Conservation (phyloP, 2,329 filamentous ascomycete species). For the Colletotrichum tamarilloi region DNA sequence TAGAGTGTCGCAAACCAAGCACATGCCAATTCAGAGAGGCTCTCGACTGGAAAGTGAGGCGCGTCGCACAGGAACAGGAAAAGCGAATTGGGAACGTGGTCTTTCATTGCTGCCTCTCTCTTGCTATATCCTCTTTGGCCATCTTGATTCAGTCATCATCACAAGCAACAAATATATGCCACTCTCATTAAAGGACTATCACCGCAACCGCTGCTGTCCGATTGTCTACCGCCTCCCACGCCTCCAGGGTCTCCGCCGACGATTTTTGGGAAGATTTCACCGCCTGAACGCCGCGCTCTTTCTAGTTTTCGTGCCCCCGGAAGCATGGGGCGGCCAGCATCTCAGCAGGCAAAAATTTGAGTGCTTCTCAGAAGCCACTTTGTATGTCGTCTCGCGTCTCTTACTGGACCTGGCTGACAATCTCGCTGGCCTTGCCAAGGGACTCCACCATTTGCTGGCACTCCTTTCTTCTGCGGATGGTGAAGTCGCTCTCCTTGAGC, state of each 20-base stretch:
- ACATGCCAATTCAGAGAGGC: not conserved
- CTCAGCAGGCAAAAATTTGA: constrained; percentile 23
- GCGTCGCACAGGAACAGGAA: not conserved
- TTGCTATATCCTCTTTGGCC: constrained; percentile 17
- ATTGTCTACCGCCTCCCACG: constrained; percentile 25
- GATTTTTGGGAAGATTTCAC: constrained; percentile 27
- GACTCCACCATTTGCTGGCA: constrained; percentile 99
- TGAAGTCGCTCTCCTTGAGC: constrained; percentile 98
- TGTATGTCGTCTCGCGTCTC: constrained; percentile 13
- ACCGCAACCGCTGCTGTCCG: constrained; percentile 21
- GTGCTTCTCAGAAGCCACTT: constrained; percentile 18
- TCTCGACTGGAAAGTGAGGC: not conserved
- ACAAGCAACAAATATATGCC: constrained; percentile 28
- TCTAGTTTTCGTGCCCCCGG: constrained; percentile 25
- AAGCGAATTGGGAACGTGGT: not conserved
- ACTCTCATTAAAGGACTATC: constrained; percentile 34
- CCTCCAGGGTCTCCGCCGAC: constrained; percentile 32
- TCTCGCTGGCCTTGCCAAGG: constrained; percentile 88
- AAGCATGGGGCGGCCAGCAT: constrained; percentile 29
- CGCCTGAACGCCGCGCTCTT: constrained; percentile 32
- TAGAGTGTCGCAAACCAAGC: not conserved
- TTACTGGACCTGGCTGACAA: constrained; percentile 85
- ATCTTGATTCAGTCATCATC: constrained; percentile 26
- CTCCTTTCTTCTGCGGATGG: constrained; percentile 92
- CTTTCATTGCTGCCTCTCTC: constrained; percentile 27